Evolutionary conservation across 148 eudicot genomes (phyloP).

Genomic region (Nyssa sinensis): DNA sequence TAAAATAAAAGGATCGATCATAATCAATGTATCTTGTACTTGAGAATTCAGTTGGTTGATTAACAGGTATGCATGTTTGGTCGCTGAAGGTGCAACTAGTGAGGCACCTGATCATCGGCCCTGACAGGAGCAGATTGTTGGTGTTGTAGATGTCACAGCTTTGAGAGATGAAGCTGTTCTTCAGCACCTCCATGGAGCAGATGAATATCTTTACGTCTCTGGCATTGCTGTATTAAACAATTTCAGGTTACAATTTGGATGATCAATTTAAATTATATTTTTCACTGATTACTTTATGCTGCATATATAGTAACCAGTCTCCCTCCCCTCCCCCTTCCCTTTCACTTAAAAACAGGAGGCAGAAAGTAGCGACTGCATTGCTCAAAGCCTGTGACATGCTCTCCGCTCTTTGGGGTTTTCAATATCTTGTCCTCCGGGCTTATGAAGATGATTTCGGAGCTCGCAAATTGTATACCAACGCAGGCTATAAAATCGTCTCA

Average conservation of each 20-base stretch:
- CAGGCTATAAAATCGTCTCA: slow-evolving; percentile 66
- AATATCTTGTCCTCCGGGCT: slow-evolving; percentile 72
- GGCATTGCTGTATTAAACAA: slow-evolving; percentile 77
- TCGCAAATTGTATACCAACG: slow-evolving; percentile 64
- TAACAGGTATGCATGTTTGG: slow-evolving; percentile 93
- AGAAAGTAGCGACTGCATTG: slow-evolving; percentile 80
- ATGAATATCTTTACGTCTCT: slow-evolving; percentile 82
- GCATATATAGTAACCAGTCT: too few species aligned
- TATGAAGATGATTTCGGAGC: slow-evolving; percentile 90
- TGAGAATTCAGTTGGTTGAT: too few species aligned
- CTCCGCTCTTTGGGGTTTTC: slow-evolving; percentile 55
- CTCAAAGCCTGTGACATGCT: slow-evolving; percentile 80
- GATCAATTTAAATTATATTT: too few species aligned
- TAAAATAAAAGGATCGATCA: too few species aligned
- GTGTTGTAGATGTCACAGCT: slow-evolving; percentile 88
- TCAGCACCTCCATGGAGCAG: slow-evolving; percentile 52
- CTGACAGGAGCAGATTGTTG: slow-evolving; percentile 47
- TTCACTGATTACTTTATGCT: background rate
- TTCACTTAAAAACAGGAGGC: slow-evolving; percentile 56
- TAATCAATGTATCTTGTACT: too few species aligned
- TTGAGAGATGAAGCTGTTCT: slow-evolving; percentile 68
- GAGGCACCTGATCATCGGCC: slow-evolving; percentile 15
- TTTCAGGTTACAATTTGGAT: slow-evolving; percentile 59
- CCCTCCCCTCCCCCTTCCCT: too few species aligned
- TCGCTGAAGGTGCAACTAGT: slow-evolving; percentile 46